phyloP scores from a whole-genome alignment of 169 alveolate genomes.

The Cryptosporidium ryanae region DNA sequence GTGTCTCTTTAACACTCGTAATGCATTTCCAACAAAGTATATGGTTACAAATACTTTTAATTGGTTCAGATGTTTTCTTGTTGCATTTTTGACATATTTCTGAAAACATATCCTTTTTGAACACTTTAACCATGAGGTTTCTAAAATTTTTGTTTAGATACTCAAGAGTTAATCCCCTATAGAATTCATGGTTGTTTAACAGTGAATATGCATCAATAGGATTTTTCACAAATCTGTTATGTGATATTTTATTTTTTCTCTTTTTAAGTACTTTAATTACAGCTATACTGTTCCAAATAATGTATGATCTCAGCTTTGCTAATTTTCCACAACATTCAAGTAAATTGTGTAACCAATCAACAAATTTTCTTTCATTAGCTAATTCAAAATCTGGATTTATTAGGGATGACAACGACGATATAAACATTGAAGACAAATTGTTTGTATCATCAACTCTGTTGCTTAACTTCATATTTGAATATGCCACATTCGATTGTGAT shows the following conservation, averaged over 20 bases:
- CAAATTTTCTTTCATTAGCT: constrained; percentile 13
- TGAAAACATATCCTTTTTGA: constrained; percentile 48
- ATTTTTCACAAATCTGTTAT: constrained; percentile 27
- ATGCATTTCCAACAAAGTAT: constrained; percentile 69
- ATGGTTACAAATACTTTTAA: constrained; percentile 58
- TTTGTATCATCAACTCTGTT: neutral
- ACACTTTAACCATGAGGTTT: constrained; percentile 35
- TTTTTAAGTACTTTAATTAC: constrained; percentile 70
- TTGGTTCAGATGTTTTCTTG: constrained; percentile 59
- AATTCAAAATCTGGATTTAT: constrained; percentile 39
- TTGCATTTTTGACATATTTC: constrained; percentile 61
- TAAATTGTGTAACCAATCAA: constrained; percentile 69
- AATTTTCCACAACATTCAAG: constrained; percentile 69
- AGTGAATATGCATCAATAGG: constrained; percentile 43
- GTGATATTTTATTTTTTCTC: constrained; percentile 37
- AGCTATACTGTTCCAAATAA: constrained; percentile 74
- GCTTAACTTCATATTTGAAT: too few species aligned
- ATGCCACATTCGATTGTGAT: neutral
- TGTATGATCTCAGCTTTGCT: constrained; percentile 45
- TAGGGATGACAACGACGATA: constrained; percentile 18
- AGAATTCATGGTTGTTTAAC: constrained; percentile 44
- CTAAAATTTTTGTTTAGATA: constrained; percentile 29
- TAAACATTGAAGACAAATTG: constrained; percentile 5
- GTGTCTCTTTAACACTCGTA: constrained; percentile 18
- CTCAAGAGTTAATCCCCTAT: constrained; percentile 28